Evolutionary conservation across 805 yeast genomes (phyloP).

Genomic region (Candida cerambycidarum): DNA sequence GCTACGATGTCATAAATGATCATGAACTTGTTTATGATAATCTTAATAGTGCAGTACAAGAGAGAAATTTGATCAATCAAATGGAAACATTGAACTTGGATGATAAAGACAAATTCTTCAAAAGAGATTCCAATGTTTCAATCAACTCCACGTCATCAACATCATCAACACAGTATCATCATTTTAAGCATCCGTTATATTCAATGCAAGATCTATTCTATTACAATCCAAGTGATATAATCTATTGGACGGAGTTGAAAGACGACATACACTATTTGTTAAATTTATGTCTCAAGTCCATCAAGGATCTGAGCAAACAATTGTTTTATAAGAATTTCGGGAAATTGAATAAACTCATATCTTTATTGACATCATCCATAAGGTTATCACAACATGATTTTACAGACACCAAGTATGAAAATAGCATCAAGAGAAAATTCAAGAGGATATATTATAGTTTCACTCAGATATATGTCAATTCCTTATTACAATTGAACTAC

Average conservation of each 20-base stretch:
- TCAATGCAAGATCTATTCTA: slow-evolving; percentile 49
- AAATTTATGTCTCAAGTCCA: slow-evolving; percentile 49
- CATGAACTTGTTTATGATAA: slow-evolving; percentile 5
- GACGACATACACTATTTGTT: slow-evolving; percentile 49
- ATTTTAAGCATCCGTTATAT: slow-evolving; percentile 42
- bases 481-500: slow-evolving; percentile 55
- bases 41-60: neutral
- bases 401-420: slow-evolving; percentile 45
- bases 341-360: slow-evolving; percentile 51
- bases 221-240: slow-evolving; percentile 57
- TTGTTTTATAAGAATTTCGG: slow-evolving; percentile 56
- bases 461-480: slow-evolving; percentile 65
- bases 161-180: slow-evolving; percentile 33
- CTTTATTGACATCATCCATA: slow-evolving; percentile 53
- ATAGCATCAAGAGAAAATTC: slow-evolving; percentile 48
- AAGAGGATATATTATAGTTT: slow-evolving; percentile 54
- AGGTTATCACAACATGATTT: slow-evolving; percentile 55
- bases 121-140: slow-evolving; percentile 40
- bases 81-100: slow-evolving; percentile 1
- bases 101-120: slow-evolving; percentile 18
- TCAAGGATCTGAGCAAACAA: slow-evolving; percentile 50
- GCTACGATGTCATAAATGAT: slow-evolving; percentile 12
- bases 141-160: slow-evolving; percentile 18
- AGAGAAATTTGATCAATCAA: neutral
- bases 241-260: slow-evolving; percentile 57